phyloP scores from a whole-genome alignment of 352 stramenopile genomes.

The Phytophthora agathidicida region DNA sequence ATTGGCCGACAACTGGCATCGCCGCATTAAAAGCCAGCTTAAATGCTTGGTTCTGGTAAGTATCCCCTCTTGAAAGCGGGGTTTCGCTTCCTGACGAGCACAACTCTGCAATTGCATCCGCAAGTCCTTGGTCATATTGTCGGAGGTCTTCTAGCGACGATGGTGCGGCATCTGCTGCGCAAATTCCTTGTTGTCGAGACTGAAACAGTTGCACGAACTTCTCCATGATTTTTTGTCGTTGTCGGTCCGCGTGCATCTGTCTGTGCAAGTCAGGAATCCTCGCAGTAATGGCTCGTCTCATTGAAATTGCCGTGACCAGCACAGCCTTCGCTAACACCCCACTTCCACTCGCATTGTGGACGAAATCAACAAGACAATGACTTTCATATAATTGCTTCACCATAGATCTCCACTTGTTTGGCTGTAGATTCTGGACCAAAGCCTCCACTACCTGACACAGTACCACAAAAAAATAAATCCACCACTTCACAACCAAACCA shows the following conservation, averaged over 20 bases:
- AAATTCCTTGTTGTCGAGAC: slow-evolving; percentile 13
- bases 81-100: slow-evolving; percentile 49
- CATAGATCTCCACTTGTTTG: slow-evolving; percentile 29
- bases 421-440: slow-evolving; percentile 25
- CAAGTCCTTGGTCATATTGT: slow-evolving; percentile 31
- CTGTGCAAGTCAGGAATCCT: slow-evolving; percentile 31
- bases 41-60: slow-evolving; percentile 50
- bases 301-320: slow-evolving; percentile 15
- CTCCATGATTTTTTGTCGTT: slow-evolving; percentile 29
- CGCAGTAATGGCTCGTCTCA: slow-evolving; percentile 16
- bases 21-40: slow-evolving; percentile 19
- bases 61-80: slow-evolving; percentile 7
- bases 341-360: slow-evolving; percentile 20
- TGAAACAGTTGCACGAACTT: slow-evolving; percentile 26
- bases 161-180: neutral
- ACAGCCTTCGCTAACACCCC: slow-evolving; percentile 27
- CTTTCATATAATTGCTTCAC: slow-evolving; percentile 35
- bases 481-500: neutral
- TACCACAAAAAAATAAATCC: slow-evolving; percentile 2
- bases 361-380: slow-evolving; percentile 29
- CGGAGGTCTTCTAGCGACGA: neutral
- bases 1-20: slow-evolving; percentile 15
- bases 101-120: slow-evolving; percentile 43
- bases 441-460: slow-evolving; percentile 32
- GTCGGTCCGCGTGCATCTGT: slow-evolving; percentile 27